These are phyloP conservation scores for Gracilaria vermiculophylla DNA, from an alignment of 23 red algal species.

Conservation along the genomic window DNA sequence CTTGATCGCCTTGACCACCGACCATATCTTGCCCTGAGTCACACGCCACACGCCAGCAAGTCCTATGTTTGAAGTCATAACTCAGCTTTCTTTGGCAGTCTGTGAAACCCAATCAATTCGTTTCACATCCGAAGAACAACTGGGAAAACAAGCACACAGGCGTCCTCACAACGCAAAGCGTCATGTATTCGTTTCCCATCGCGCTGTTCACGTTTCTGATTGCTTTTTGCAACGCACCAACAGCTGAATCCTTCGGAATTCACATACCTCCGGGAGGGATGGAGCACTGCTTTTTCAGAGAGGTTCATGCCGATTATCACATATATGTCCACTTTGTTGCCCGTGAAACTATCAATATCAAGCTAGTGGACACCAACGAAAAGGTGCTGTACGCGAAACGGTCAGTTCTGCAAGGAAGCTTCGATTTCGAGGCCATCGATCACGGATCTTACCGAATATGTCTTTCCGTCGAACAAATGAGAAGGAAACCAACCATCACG, in stretches of 20 bases:
- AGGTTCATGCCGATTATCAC: slow-evolving; percentile 32
- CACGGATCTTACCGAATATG: slow-evolving; percentile 48
- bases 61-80: not conserved
- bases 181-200: not conserved
- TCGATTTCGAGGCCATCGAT: slow-evolving; percentile 12
- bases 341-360: slow-evolving; percentile 43
- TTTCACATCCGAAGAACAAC: not conserved
- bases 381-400: not conserved
- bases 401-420: slow-evolving; percentile 19
- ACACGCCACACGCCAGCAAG: no score
- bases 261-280: slow-evolving; percentile 45
- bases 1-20: no score
- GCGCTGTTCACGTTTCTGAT: not conserved
- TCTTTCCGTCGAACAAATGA: slow-evolving; percentile 28
- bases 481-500: slow-evolving; percentile 35
- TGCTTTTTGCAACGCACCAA: not conserved
- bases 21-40: no score
- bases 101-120: no score
- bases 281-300: slow-evolving; percentile 44
- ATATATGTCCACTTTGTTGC: slow-evolving; percentile 45
- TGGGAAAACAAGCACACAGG: not conserved
- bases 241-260: slow-evolving; percentile 20
- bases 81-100: not conserved
- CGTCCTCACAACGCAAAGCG: not conserved
- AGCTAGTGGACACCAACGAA: not conserved